Percentiles rank a stretch among this genome's conserved stretches.
These are phyloP conservation scores for Aureobasidium lini DNA, from an alignment of 2,329 filamentous ascomycete genomes.

Conservation along the genomic window DNA sequence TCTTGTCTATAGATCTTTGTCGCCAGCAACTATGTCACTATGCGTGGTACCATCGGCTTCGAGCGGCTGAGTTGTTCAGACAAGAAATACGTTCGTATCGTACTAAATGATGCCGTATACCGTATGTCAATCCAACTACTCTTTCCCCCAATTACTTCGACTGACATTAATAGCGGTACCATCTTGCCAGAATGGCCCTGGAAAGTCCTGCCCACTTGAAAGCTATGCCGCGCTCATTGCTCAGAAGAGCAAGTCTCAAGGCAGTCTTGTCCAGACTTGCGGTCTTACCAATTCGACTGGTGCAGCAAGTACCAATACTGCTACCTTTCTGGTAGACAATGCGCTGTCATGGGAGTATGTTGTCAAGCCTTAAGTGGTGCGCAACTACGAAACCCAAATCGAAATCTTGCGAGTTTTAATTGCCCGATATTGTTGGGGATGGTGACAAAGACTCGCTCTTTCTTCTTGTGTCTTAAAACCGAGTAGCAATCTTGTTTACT, in stretches of 20 bases:
- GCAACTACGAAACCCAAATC: too few relatives aligned
- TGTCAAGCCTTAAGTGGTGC: background rate
- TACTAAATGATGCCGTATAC: constrained; percentile 57
- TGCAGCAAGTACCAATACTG: background rate
- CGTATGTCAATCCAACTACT: constrained; percentile 24
- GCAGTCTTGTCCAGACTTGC: constrained; percentile 41
- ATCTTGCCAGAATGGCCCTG: constrained; percentile 43
- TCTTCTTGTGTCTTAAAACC: too few relatives aligned
- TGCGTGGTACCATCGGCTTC: constrained; percentile 59
- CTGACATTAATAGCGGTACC: constrained; percentile 37
- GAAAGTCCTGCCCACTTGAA: constrained; percentile 38
- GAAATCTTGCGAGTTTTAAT: too few relatives aligned
- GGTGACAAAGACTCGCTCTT: too few relatives aligned
- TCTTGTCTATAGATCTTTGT: constrained; percentile 39
- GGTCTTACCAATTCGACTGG: constrained; percentile 19
- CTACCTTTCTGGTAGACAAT: constrained; percentile 11
- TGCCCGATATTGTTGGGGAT: background rate
- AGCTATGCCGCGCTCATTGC: constrained; percentile 36
- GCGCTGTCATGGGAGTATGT: constrained; percentile 11
- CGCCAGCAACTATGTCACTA: constrained; percentile 51
- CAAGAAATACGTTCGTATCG: constrained; percentile 47
- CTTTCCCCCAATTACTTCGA: constrained; percentile 30
- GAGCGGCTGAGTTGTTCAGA: constrained; percentile 52
- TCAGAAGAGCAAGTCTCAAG: constrained; percentile 33
- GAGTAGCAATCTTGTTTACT: too few relatives aligned